Percentiles rank a stretch among this genome's conserved stretches.
These are phyloP conservation scores for Erysiphe pulchra DNA, from an alignment of 2,329 filamentous ascomycete genomes.

Conservation along the genomic window DNA sequence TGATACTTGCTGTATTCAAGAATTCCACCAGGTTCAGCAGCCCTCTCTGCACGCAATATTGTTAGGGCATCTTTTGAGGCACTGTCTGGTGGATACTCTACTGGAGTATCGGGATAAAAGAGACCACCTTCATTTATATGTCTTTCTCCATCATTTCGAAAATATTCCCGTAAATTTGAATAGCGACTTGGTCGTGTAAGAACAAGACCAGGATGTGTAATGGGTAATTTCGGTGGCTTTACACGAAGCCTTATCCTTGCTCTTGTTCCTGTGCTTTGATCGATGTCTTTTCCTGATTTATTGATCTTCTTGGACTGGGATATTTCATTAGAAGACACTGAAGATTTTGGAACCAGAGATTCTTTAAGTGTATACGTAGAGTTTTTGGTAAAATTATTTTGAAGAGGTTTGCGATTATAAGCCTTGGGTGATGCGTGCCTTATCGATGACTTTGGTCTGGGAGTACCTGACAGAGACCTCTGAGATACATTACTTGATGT, in stretches of 20 bases:
- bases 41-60: conserved; percentile 45
- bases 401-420: background rate
- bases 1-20: conserved; percentile 46
- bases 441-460: background rate
- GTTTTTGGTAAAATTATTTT: background rate
- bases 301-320: background rate
- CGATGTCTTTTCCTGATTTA: conserved; percentile 5
- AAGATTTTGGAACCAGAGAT: background rate
- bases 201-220: conserved; percentile 32
- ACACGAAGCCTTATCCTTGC: conserved; percentile 25
- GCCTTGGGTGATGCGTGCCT: background rate
- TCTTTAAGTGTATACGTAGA: no score
- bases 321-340: background rate
- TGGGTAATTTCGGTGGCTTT: conserved; percentile 23
- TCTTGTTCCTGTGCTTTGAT: conserved; percentile 8
- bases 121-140: conserved; percentile 31
- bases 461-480: background rate
- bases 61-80: conserved; percentile 40
- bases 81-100: conserved; percentile 31
- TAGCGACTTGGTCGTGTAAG: conserved; percentile 25
- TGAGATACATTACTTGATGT: background rate
- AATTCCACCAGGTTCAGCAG: conserved; percentile 48
- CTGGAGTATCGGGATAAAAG: conserved; percentile 28
- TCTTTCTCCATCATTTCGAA: conserved; percentile 22
- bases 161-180: conserved; percentile 30